phyloP scores from a whole-genome alignment of 1,284 basidiomycete genomes.

The Leccinum pachyderme region DNA sequence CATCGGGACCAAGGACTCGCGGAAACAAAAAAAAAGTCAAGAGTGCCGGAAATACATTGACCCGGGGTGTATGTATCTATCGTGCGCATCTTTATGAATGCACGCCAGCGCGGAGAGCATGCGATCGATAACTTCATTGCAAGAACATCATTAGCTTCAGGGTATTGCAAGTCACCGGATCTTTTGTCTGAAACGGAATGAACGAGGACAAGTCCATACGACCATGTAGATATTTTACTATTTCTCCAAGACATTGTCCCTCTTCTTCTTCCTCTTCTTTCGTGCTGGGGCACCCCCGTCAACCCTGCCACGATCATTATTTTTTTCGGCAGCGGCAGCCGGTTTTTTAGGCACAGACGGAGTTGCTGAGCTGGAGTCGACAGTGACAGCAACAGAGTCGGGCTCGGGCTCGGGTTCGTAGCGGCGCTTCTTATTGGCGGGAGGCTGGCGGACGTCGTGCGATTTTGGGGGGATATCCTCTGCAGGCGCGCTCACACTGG shows the following conservation, averaged over 20 bases:
- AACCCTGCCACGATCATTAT: not conserved
- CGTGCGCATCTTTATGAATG: too few species aligned
- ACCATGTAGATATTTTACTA: not conserved
- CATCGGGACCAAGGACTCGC: constrained; percentile 13
- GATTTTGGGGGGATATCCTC: not conserved
- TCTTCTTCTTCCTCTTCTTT: constrained; percentile 27
- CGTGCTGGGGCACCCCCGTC: constrained; percentile 2
- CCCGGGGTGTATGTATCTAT: too few species aligned
- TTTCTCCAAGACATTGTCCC: not conserved
- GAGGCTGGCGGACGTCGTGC: not conserved
- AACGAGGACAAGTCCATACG: too few species aligned
- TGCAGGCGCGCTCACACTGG: not conserved
- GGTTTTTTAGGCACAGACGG: not conserved
- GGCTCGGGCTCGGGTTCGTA: constrained; percentile 12
- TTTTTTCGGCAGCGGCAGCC: not conserved
- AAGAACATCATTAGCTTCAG: too few species aligned
- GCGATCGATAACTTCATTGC: too few species aligned
- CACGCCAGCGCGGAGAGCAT: too few species aligned
- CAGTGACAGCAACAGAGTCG: not conserved
- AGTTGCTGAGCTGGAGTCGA: not conserved
- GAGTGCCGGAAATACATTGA: too few species aligned
- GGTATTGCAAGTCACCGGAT: too few species aligned
- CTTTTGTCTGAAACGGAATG: too few species aligned
- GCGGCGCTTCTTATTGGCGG: constrained; percentile 20
- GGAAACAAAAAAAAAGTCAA: not conserved